These are phyloP conservation scores for Dioscorea dumetorum DNA, from an alignment of 106 monocot genomes.

Conservation along the genomic window DNA sequence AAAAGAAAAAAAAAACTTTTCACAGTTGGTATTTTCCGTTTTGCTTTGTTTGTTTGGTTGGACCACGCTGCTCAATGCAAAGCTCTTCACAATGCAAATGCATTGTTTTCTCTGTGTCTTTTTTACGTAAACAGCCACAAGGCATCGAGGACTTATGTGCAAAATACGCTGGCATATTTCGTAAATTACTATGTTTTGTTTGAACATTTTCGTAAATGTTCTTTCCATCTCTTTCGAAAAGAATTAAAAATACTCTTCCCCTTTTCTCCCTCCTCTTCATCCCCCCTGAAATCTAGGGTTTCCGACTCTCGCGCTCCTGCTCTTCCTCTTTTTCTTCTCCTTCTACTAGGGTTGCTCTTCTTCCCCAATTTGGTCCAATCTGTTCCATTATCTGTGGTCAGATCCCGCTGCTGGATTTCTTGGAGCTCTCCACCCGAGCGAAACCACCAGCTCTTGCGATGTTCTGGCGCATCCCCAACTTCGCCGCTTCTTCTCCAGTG, in stretches of 20 bases:
- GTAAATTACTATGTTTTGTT: neutral
- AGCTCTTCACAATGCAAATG: no score
- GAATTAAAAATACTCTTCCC: neutral
- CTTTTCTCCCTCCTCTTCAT: neutral
- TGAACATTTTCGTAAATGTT: neutral
- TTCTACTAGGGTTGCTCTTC: neutral
- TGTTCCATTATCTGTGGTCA: neutral
- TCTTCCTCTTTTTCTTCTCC: neutral
- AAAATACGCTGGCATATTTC: no score
- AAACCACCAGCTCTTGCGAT: neutral
- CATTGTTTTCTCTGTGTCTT: no score
- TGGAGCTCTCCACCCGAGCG: neutral
- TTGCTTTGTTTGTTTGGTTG: no score
- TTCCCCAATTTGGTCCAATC: neutral
- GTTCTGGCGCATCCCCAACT: constrained; percentile 15
- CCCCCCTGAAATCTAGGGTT: constrained; percentile 16
- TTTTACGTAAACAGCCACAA: no score
- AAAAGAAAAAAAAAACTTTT: no score
- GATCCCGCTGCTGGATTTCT: neutral
- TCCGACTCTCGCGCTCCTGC: neutral
- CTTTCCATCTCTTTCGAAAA: neutral
- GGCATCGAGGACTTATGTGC: no score
- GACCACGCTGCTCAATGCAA: no score
- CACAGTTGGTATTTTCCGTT: no score
- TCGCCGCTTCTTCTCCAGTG: constrained; percentile 7